These are phyloP conservation scores for Xylaria venustula DNA, from an alignment of 495 filamentous ascomycete species.

Conservation along the genomic window DNA sequence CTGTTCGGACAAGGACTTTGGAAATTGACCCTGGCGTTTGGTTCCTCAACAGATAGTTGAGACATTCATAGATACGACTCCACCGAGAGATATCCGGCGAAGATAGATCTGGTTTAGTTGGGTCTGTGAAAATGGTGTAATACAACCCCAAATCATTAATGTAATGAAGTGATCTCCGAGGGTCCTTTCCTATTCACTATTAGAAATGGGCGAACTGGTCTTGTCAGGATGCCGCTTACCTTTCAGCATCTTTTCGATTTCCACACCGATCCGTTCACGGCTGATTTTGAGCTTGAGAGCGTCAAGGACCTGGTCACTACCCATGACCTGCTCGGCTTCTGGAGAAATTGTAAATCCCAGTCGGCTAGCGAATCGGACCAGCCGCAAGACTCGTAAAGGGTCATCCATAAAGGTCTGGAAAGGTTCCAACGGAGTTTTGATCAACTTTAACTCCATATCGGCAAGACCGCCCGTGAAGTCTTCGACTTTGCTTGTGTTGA, in stretches of 20 bases:
- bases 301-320: constrained; percentile 64
- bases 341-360: constrained; percentile 74
- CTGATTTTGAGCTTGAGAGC: constrained; percentile 88
- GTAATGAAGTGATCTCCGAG: constrained; percentile 63
- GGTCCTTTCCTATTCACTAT: constrained; percentile 58
- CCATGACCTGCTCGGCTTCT: constrained; percentile 71
- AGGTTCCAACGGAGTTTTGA: constrained; percentile 86
- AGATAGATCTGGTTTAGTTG: constrained; percentile 39
- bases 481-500: constrained; percentile 73
- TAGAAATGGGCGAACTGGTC: neutral
- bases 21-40: constrained; percentile 50
- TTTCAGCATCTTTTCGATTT: constrained; percentile 87
- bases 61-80: constrained; percentile 50
- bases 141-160: constrained; percentile 77
- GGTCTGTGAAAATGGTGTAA: constrained; percentile 74
- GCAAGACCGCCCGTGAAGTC: constrained; percentile 79
- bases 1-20: constrained; percentile 54
- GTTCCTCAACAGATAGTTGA: constrained; percentile 44
- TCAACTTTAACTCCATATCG: constrained; percentile 69
- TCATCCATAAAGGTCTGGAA: constrained; percentile 94
- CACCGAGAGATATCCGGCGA: constrained; percentile 43
- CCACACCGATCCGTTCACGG: constrained; percentile 78
- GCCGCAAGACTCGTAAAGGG: constrained; percentile 81
- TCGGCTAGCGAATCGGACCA: constrained; percentile 87
- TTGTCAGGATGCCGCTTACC: constrained; percentile 43